These are phyloP conservation scores for Abelmoschus esculentus DNA, from an alignment of 345 rosid genomes.

Conservation along the genomic window DNA sequence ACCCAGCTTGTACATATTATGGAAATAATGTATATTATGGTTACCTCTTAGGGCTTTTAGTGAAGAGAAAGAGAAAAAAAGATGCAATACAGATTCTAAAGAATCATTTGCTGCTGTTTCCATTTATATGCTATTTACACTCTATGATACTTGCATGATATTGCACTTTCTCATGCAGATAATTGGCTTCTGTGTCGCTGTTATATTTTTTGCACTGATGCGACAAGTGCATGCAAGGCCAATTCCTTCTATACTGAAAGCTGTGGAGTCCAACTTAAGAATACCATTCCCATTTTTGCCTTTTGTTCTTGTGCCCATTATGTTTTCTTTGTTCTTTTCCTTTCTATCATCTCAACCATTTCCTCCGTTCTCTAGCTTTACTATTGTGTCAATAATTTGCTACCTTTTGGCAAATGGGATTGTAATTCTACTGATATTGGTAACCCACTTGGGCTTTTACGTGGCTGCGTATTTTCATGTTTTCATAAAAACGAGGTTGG, in stretches of 20 bases:
- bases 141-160: background rate
- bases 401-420: constrained; percentile 71
- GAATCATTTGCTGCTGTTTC: background rate
- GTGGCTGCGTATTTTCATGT: constrained; percentile 56
- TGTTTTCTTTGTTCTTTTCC: constrained; percentile 47
- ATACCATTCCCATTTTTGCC: constrained; percentile 70
- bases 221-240: constrained; percentile 64
- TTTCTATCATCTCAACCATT: constrained; percentile 57
- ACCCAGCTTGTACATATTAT: background rate
- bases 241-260: constrained; percentile 65
- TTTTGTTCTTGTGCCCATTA: constrained; percentile 50
- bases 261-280: constrained; percentile 74
- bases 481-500: constrained; percentile 60
- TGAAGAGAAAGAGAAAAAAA: background rate
- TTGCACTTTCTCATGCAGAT: constrained; percentile 39
- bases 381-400: constrained; percentile 56
- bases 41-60: background rate
- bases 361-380: constrained; percentile 67
- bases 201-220: constrained; percentile 72
- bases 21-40: background rate
- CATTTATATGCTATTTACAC: background rate
- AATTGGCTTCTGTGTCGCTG: constrained; percentile 51
- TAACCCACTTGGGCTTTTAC: constrained; percentile 64
- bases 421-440: constrained; percentile 44
- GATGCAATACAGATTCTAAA: background rate